Evolutionary conservation across 2,329 filamentous ascomycete species (phyloP).

Genomic region (Cladosporium sp.): DNA sequence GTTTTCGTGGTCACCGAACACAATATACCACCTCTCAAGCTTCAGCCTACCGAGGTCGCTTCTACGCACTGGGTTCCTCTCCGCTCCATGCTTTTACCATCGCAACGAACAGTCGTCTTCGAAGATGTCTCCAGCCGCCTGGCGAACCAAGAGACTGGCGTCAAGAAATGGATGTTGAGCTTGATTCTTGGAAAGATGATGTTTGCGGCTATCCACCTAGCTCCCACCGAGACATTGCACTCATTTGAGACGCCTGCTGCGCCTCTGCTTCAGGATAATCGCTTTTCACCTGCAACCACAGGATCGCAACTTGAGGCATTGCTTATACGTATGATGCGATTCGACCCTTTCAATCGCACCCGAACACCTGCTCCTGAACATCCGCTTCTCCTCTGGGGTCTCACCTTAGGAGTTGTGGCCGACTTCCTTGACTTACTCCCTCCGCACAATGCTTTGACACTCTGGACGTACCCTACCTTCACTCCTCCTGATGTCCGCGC

Average conservation of each 20-base stretch:
- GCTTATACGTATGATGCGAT: constrained; percentile 17
- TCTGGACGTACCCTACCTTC: constrained; percentile 68
- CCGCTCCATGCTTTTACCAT: constrained; percentile 56
- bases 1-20: constrained; percentile 60
- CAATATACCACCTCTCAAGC: constrained; percentile 51
- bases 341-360: constrained; percentile 28
- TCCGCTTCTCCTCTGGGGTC: constrained; percentile 62
- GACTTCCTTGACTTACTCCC: constrained; percentile 66
- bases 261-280: constrained; percentile 23
- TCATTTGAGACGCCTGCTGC: constrained; percentile 41
- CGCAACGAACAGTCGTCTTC: constrained; percentile 57
- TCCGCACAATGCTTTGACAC: constrained; percentile 56
- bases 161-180: constrained; percentile 53
- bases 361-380: constrained; percentile 32
- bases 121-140: constrained; percentile 62
- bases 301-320: constrained; percentile 16
- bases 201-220: constrained; percentile 60
- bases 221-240: constrained; percentile 58
- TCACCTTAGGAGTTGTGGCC: constrained; percentile 63
- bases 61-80: constrained; percentile 67
- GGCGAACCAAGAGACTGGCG: constrained; percentile 51
- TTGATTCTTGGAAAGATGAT: constrained; percentile 62
- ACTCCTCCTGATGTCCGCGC: constrained; percentile 58
- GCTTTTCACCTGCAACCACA: constrained; percentile 18
- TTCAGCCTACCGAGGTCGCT: constrained; percentile 67